A percentile compares a stretch with the other conserved stretches of the same genome.
These are phyloP conservation scores for Musa troglodytarum DNA, from an alignment of 176 grass and related monocot genomes.

Conservation along the genomic window DNA sequence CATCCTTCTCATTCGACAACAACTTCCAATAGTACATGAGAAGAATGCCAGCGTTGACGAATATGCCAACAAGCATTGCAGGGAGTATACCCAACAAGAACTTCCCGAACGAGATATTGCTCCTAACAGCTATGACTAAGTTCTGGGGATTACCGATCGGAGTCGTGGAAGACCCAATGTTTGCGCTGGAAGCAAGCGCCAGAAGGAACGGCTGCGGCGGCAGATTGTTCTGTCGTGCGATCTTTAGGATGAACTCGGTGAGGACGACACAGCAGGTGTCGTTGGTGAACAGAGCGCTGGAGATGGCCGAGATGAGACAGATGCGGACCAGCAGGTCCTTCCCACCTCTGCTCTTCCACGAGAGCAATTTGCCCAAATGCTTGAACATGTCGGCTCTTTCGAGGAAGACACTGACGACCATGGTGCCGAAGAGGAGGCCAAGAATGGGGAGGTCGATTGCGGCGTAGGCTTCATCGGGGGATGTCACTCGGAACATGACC, in stretches of 20 bases:
- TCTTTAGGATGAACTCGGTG: constrained; percentile 75
- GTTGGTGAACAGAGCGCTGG: constrained; percentile 89
- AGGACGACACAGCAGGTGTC: constrained; percentile 90
- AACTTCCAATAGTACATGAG: constrained; percentile 61
- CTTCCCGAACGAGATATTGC: constrained; percentile 53
- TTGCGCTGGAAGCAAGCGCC: constrained; percentile 65
- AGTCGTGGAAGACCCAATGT: constrained; percentile 75
- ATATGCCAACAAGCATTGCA: constrained; percentile 44
- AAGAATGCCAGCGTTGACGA: constrained; percentile 54
- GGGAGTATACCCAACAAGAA: constrained; percentile 66
- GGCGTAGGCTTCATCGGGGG: constrained; percentile 69
- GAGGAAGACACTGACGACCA: constrained; percentile 86
- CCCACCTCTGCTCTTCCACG: constrained; percentile 71
- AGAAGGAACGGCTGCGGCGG: constrained; percentile 64
- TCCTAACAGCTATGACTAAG: constrained; percentile 81
- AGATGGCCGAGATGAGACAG: constrained; percentile 56
- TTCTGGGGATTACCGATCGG: constrained; percentile 98
- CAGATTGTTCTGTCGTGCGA: constrained; percentile 78
- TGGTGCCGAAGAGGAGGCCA: constrained; percentile 82
- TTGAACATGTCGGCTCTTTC: constrained; percentile 92
- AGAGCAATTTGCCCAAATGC: constrained; percentile 46
- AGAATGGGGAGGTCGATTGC: constrained; percentile 81
- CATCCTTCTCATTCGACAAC: constrained; percentile 50
- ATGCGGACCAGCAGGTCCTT: constrained; percentile 64
- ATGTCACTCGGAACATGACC: constrained; percentile 62